Evolutionary conservation across 345 rosid genomes (phyloP), one percentile per base, ranked within the genome.

Genomic region (Rhodamnia argentea): DNA sequence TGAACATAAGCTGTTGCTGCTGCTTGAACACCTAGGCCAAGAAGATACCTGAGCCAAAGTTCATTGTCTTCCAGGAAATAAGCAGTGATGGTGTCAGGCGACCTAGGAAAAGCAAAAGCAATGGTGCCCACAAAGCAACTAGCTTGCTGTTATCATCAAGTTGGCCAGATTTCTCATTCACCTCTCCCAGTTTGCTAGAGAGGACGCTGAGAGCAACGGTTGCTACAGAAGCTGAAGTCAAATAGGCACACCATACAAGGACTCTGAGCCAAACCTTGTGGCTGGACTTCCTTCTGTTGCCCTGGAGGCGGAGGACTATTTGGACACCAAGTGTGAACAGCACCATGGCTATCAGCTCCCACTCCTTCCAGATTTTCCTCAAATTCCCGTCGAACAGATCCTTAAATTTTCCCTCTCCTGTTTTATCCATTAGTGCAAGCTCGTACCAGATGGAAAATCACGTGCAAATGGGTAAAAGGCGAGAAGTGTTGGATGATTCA

Each of bases 1-100:
- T 86, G 86, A 70, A 94, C 88, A 51, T 90, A 93, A 14, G 87
- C 42, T 0, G 92, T 92, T 6, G 85, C 88, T 10, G 85, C 85
- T 1, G 84, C 27, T 54, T 87, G 90, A 16, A 87, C 84, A 9
- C n/a, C n/a, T 7, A 86, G 60, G 14, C 88, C 86, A 18, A 90
- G 84, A 50, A 50, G 52, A 50, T 89, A 90, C 74, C 92, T 85
- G 18, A 84, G n/a, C 91, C 92, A 91, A 7, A 88, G 57, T 47
- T 3, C 88, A 62, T 91, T 91, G 87, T 89, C 92, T 52, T 88
- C 89, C 50, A 88, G 1, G 8, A 90, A 37, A n/a, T 85, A 89
- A 2, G 92, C 85, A 8, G 90, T 84, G 15, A 90, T 85, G 22
- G 83, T 87, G 14, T 83, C 75, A 8, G 90, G 92, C 91, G 89